A percentile compares a stretch with the other conserved stretches of the same genome.
Evolutionary conservation across 768 basidiomycete genomes (phyloP).

Genomic region (Flagelloscypha sp.): DNA sequence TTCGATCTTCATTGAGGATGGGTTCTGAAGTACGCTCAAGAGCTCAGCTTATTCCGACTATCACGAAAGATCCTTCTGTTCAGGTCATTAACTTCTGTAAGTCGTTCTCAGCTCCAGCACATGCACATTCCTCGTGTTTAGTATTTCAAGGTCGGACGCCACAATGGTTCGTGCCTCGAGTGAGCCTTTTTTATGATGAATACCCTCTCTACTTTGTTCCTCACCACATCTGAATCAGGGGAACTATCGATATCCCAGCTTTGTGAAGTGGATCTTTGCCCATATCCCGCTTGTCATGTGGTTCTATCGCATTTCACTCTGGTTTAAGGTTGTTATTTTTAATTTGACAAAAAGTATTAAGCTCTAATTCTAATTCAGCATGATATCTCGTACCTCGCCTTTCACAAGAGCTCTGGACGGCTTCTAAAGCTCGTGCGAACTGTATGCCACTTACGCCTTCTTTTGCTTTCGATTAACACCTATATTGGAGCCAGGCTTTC

Average conservation of each 20-base stretch:
- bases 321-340: conserved; percentile 28
- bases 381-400: conserved; percentile 28
- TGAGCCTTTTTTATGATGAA: conserved; percentile 19
- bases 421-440: conserved; percentile 22
- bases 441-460: conserved; percentile 16
- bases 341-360: conserved; percentile 1
- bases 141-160: too few relatives aligned
- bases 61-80: conserved; percentile 39
- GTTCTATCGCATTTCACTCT: conserved; percentile 39
- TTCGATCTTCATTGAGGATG: conserved; percentile 8
- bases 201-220: neutral
- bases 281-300: conserved; percentile 43
- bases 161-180: conserved; percentile 48
- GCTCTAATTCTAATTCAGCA: conserved; percentile 17
- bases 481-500: conserved; percentile 25
- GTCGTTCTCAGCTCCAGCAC: too few relatives aligned
- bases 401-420: conserved; percentile 30
- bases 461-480: neutral
- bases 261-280: conserved; percentile 45
- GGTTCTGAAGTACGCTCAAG: conserved; percentile 21
- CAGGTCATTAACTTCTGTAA: conserved; percentile 46
- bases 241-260: conserved; percentile 33
- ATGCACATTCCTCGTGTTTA: too few relatives aligned
- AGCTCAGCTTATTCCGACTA: conserved; percentile 52
- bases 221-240: conserved; percentile 16